Evolutionary conservation across 192 early-diverging fungal species (phyloP).

Genomic region (Obelidium mucronatum): DNA sequence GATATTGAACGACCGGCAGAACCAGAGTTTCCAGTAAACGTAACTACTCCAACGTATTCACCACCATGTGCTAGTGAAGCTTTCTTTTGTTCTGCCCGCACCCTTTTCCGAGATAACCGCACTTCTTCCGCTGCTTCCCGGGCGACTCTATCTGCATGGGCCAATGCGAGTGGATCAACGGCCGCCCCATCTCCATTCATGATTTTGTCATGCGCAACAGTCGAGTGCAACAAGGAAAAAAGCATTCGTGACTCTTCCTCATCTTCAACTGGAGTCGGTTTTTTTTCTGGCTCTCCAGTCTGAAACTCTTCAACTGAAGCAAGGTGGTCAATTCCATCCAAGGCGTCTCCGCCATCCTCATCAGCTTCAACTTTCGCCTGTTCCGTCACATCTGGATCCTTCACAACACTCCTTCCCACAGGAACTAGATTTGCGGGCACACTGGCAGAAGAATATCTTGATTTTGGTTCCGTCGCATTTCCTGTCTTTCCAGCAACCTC

Average conservation of each 20-base stretch:
- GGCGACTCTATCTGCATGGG: slow-evolving; percentile 84
- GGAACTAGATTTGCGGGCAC: slow-evolving; percentile 34
- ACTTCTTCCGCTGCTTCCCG: slow-evolving; percentile 79
- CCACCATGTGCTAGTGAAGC: slow-evolving; percentile 27
- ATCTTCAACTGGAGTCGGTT: slow-evolving; percentile 4
- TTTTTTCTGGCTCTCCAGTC: slow-evolving; percentile 14
- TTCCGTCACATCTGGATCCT: slow-evolving; percentile 13
- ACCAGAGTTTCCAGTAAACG: slow-evolving; percentile 91
- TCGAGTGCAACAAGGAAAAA: slow-evolving; percentile 81
- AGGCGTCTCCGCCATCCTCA: slow-evolving; percentile 34
- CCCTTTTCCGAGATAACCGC: slow-evolving; percentile 70
- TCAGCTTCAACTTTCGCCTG: slow-evolving; percentile 29
- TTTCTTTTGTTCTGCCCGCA: slow-evolving; percentile 53
- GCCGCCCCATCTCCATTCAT: slow-evolving; percentile 67
- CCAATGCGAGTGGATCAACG: slow-evolving; percentile 72
- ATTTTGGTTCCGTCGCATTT: slow-evolving; percentile 14
- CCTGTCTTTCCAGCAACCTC: slow-evolving; percentile 59
- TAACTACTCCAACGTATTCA: slow-evolving; percentile 74
- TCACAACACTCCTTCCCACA: slow-evolving; percentile 18
- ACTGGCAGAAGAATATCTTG: slow-evolving; percentile 33
- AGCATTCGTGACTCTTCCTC: slow-evolving; percentile 76
- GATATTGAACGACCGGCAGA: slow-evolving; percentile 48
- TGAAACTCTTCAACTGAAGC: slow-evolving; percentile 35
- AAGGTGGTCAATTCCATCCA: slow-evolving; percentile 29
- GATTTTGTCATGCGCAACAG: slow-evolving; percentile 91